Base-by-base conservation (phyloP, 495 filamentous ascomycete species). In the Annulohypoxylon bovei region DNA sequence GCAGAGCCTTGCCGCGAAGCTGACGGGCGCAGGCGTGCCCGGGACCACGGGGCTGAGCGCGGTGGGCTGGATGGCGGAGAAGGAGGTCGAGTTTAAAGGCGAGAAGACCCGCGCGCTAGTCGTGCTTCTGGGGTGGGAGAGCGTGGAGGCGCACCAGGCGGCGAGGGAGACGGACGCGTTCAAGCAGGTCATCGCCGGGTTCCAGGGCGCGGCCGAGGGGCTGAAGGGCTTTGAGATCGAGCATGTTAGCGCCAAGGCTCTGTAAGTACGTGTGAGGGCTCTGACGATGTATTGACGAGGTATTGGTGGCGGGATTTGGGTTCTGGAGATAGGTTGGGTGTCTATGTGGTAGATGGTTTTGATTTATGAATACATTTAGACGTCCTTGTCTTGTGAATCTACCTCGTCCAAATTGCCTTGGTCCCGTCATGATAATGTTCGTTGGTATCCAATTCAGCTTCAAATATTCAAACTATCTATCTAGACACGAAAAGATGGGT, bases 121-220 rank as follows among this genome's bases (percentile, higher is more conserved):
- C 12, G 12, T 46, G 6, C n/a, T 72, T 2, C 1, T 60, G n/a
- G 69, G 69, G 8, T 72, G 69, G 69, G 53, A 72, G 57, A 72
- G 63, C 64, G 63, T 67, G 7, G 50, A 62, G 6, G 69, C 69
- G 12, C 58, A 71, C 30, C 8, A 39, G 18, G 52, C 50, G 14
- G 68, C 53, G 9, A 42, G 59, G 23, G 53, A 53, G 4, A 59
- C 58, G 0, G 69, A 64, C 0, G n/a, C 33, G 0, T 67, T 30
- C 22, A 52, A 50, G 35, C 49, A 23, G 16, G 2, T 49, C 4
- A 42, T 67, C 8, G 37, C 35, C 12, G 53, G 55, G 20, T 72
- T 67, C 59, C 44, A 35, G 46, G 54, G 6, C 1, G 35, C 53
- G 4, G 27, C 40, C 0, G 46, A 63, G 58, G 69, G 57, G 2